These are phyloP conservation scores for Chlamydomonas sp. DNA, from an alignment of 139 green algal genomes.

Conservation along the genomic window DNA sequence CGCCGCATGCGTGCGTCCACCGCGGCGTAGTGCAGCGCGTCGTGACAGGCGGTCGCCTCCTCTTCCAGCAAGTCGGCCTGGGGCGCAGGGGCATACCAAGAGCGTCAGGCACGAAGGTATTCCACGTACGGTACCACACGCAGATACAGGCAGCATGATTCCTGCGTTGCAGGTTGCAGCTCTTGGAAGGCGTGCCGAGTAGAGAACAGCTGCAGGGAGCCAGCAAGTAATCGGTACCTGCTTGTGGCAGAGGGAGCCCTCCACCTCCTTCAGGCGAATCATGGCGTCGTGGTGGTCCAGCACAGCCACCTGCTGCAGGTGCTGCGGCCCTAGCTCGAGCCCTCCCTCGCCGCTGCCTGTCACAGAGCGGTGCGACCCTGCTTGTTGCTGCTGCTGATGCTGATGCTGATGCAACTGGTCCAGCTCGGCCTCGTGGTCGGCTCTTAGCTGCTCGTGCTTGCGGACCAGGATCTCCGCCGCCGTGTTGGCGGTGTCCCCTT, in stretches of 20 bases:
- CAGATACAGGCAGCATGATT: too few relatives aligned
- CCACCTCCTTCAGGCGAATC: conserved; percentile 24
- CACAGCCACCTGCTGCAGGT: background rate
- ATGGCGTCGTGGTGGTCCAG: conserved; percentile 20
- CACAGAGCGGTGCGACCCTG: too few relatives aligned
- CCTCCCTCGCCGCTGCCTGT: too few relatives aligned
- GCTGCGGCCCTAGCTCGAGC: too few relatives aligned
- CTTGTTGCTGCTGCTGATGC: too few relatives aligned
- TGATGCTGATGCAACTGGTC: too few relatives aligned
- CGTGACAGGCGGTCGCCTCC: conserved; percentile 6
- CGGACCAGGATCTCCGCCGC: conserved; percentile 2
- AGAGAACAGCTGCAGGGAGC: too few relatives aligned
- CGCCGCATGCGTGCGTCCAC: conserved; percentile 14
- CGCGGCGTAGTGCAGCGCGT: conserved; percentile 12
- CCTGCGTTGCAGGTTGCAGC: too few relatives aligned
- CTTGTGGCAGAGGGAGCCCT: background rate
- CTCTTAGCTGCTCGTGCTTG: conserved; percentile 25
- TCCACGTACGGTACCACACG: too few relatives aligned
- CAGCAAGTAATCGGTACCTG: background rate
- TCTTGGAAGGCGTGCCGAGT: too few relatives aligned
- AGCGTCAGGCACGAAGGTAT: background rate
- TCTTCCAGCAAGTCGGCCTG: conserved; percentile 31
- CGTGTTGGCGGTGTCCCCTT: conserved; percentile 11
- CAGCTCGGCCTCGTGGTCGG: background rate
- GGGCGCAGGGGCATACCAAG: background rate